Evolutionary conservation across 441 rosid genomes (phyloP).

Genomic region (Adansonia grandidieri): DNA sequence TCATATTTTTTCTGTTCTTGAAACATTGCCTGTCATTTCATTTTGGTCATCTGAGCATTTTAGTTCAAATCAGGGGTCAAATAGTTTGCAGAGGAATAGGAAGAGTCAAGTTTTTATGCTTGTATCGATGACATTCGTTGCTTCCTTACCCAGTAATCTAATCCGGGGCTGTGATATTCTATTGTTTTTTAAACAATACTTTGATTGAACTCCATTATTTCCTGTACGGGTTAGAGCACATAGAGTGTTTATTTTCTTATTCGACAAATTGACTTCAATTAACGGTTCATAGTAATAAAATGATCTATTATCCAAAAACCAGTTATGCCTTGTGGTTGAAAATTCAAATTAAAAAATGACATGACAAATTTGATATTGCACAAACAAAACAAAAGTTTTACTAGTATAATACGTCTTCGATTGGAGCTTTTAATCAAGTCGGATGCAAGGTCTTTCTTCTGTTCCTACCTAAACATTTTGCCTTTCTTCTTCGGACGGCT

Average conservation of each 20-base stretch:
- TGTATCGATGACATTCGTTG: too few species aligned
- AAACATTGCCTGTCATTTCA: too few species aligned
- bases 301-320: neutral
- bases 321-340: neutral
- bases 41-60: too few species aligned
- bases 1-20: too few species aligned
- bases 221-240: too few species aligned
- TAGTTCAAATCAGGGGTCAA: too few species aligned
- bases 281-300: neutral
- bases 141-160: too few species aligned
- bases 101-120: too few species aligned
- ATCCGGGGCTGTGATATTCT: too few species aligned
- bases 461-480: slow-evolving; percentile 45
- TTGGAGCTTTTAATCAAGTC: neutral
- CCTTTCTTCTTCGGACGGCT: slow-evolving; percentile 55
- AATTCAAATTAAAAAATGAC: neutral
- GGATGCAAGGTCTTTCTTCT: slow-evolving; percentile 7
- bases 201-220: too few species aligned
- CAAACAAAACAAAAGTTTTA: neutral
- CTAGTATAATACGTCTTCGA: neutral
- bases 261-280: neutral
- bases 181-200: too few species aligned
- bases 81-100: too few species aligned
- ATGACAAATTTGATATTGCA: neutral
- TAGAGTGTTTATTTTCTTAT: neutral